These are phyloP conservation scores for Solanum hybrid DNA, from an alignment of 305 asterid species.

Conservation along the genomic window DNA sequence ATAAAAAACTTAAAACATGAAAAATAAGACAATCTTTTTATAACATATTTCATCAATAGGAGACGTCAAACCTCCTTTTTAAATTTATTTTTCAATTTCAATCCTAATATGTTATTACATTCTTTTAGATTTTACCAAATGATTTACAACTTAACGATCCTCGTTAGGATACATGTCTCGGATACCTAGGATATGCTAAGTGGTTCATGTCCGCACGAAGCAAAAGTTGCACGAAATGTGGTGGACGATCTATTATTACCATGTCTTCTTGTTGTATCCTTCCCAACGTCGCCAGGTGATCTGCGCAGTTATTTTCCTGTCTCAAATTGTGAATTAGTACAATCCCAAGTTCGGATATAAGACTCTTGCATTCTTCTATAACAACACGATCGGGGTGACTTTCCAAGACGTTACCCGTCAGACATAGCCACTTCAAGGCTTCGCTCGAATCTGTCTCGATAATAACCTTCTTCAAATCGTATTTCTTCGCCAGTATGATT, in stretches of 20 bases:
- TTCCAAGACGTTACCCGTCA: neutral
- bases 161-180: neutral
- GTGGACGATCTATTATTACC: neutral
- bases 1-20: neutral
- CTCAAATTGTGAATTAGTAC: neutral
- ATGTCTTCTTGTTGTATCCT: neutral
- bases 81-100: neutral
- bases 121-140: neutral
- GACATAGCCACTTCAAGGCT: neutral
- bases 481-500: neutral
- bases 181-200: neutral
- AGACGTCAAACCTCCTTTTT: neutral
- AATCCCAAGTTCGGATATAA: neutral
- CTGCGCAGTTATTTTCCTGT: neutral
- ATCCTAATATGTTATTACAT: neutral
- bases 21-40: no score
- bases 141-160: neutral
- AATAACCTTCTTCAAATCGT: neutral
- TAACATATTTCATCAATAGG: neutral
- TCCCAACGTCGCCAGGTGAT: neutral
- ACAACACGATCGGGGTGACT: neutral
- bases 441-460: neutral
- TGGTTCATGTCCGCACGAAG: neutral
- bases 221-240: neutral
- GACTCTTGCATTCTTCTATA: neutral